Evolutionary conservation across 495 filamentous ascomycete genomes (phyloP).

Genomic region (Podospora conica): DNA sequence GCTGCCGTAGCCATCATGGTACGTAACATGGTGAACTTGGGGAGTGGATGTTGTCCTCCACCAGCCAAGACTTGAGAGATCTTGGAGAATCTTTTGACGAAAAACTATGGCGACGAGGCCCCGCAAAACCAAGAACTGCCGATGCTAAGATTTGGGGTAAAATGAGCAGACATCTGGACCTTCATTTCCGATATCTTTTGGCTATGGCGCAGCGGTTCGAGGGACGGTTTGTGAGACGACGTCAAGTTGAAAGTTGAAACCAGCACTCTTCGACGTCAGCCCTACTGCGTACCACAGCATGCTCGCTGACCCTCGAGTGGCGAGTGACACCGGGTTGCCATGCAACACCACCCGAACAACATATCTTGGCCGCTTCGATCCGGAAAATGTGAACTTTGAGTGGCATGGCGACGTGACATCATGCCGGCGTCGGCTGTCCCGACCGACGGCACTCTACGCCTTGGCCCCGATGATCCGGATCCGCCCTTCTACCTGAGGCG

Average conservation of each 20-base stretch:
- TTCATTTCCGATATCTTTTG: background rate
- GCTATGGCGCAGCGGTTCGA: background rate
- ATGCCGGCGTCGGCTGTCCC: background rate
- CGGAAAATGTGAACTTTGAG: background rate
- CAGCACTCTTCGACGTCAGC: background rate
- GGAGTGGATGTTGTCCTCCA: background rate
- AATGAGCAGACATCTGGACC: background rate
- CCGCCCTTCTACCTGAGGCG: conserved; percentile 69
- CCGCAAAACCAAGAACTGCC: background rate
- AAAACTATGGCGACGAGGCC: background rate
- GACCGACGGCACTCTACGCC: background rate
- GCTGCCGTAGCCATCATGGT: background rate
- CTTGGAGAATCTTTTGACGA: background rate
- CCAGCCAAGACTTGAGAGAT: background rate
- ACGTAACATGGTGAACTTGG: background rate
- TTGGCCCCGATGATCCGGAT: conserved; percentile 40
- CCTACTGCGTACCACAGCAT: no score
- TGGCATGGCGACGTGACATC: background rate
- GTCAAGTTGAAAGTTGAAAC: no score
- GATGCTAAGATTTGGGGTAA: background rate
- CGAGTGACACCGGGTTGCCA: no score
- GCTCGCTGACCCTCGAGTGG: no score
- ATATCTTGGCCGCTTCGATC: background rate
- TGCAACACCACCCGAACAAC: background rate
- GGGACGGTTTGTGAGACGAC: background rate